Base-by-base conservation (phyloP, 2,329 filamentous ascomycete species). In the Pseudogymnoascus sp. region DNA sequence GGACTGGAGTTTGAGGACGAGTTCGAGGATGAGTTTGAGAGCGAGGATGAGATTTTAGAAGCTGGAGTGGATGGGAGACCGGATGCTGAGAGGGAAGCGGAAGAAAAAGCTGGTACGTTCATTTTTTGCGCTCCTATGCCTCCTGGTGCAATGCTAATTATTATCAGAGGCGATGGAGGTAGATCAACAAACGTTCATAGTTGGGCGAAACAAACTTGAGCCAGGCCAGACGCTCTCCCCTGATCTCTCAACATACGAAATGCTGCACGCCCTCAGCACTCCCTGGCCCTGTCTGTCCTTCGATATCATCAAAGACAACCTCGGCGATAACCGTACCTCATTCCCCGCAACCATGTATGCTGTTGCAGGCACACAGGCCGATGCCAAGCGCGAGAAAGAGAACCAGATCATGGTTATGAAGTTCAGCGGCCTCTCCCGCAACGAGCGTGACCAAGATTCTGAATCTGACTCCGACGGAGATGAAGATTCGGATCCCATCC, bases 271-370 rank as follows among this genome's bases (percentile, higher is more conserved):
- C 66, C 84, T 99, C 67, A 95, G 89, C 76, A 93, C 93, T 6
- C 92, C 92, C 1, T 99, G 95, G 95, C 95, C 95, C 2, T 99
- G 95, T 74, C 83, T 99, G 14, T 97, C 93, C 1, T 96, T 97
- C 76, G 95, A 97, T 74, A 88, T 99, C 65, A 77, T 99, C 66
- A 87, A 83, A 70, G 95, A 99, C 77, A 81, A 82, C 61, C 83
- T 99, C 16, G 95, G 95, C 68, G 89, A 96, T 73, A 87, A 91
- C 76, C 88, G 95, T 72, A 96, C 88, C 75, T 87, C 88, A n/a
- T 99, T 96, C 76, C 95, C 95, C 26, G 91, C 92, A 61, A 97
- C 93, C 64, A 88, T 97, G 78, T 99, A 97, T 78, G 89, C 93
- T 10, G 93, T 97, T 33, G 88, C 92, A 16, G 95, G 95, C 65